Evolutionary conservation across 2,329 filamentous ascomycete species (phyloP), one percentile per base, ranked within the genome.

Genomic region (Colletotrichum phormii): DNA sequence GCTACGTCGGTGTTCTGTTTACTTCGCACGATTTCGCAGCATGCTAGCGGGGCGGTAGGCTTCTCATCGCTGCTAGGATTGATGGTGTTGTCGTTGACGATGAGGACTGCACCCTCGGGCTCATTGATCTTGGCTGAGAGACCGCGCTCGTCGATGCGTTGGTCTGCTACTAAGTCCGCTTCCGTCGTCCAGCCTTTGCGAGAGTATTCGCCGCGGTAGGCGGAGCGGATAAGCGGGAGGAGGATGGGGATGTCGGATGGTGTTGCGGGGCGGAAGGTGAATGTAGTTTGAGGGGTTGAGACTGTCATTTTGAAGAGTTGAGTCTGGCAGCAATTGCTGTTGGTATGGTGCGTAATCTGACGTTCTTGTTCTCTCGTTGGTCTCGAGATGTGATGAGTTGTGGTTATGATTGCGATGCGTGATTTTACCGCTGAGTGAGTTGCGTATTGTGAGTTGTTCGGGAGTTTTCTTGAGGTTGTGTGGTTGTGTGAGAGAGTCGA

Each of bases 111-210:
- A 26, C 82, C 80, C 37, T 77, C 33, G 0, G 84, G 82, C 4
- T 79, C 75, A 9, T 77, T 77, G 77, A 87, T 86, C 74, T 87
- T 87, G 57, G 71, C 75, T 7, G 79, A 64, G 2, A 86, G 74
- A 6, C 81, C 81, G 0, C 70, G 73, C 1, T 77, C 73, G 73
- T 84, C 81, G 77, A 87, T 87, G 78, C 85, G 84, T 29, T 84
- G 79, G 76, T 83, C 84, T 11, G 77, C 77, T 24, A 87, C 75
- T 9, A 86, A 79, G 68, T 86, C 83, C 18, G 85, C 84, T 74
- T 86, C 85, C 4, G 84, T 86, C 15, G 85, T 87, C 86, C 85
- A 87, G 65, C 86, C 86, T 18, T 78, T 76, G 35, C 81, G 80
- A 75, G 80, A 82, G 29, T 77, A 67, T 2, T 82, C 81, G 64